These are phyloP conservation scores for Talaromyces sp. DNA, from an alignment of 2,329 filamentous ascomycete genomes.

Conservation along the genomic window DNA sequence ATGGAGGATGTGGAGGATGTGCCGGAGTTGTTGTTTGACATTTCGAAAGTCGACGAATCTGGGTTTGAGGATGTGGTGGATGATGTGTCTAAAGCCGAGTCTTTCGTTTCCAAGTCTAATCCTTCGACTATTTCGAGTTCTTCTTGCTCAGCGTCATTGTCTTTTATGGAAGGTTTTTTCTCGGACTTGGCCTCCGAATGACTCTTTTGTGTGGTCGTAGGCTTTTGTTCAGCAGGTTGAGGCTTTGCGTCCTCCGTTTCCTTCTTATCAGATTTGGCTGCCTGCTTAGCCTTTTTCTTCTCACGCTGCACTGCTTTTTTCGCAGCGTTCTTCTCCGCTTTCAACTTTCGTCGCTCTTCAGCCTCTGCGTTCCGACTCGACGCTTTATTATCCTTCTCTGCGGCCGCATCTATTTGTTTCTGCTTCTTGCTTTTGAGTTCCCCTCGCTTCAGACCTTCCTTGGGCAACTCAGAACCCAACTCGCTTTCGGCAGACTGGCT, in stretches of 20 bases:
- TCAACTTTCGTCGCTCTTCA: constrained; percentile 38
- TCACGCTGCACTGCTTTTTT: constrained; percentile 38
- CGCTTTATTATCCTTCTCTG: constrained; percentile 27
- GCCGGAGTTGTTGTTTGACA: constrained; percentile 49
- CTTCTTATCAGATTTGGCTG: constrained; percentile 25
- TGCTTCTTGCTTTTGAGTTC: constrained; percentile 53
- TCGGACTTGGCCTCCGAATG: constrained; percentile 27
- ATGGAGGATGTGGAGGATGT: constrained; percentile 70
- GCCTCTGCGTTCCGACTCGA: constrained; percentile 29
- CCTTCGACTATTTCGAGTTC: constrained; percentile 49
- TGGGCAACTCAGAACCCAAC: constrained; percentile 52
- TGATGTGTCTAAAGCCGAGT: constrained; percentile 32
- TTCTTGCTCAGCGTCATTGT: constrained; percentile 31
- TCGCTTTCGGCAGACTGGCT: constrained; percentile 48
- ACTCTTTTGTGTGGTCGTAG: constrained; percentile 8
- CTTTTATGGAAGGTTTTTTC: constrained; percentile 21
- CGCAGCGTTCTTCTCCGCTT: constrained; percentile 48
- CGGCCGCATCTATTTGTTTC: constrained; percentile 45
- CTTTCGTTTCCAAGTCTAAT: constrained; percentile 50
- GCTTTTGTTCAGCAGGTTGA: constrained; percentile 22
- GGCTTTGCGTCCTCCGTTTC: constrained; percentile 24
- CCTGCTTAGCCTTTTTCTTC: constrained; percentile 43
- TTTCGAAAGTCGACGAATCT: constrained; percentile 59
- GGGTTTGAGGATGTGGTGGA: constrained; percentile 50
- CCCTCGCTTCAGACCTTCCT: constrained; percentile 60